Percentiles rank a stretch among this genome's conserved stretches.
Evolutionary conservation across 2,329 filamentous ascomycete species (phyloP).

Genomic region (Hymenoscyphus linearis): DNA sequence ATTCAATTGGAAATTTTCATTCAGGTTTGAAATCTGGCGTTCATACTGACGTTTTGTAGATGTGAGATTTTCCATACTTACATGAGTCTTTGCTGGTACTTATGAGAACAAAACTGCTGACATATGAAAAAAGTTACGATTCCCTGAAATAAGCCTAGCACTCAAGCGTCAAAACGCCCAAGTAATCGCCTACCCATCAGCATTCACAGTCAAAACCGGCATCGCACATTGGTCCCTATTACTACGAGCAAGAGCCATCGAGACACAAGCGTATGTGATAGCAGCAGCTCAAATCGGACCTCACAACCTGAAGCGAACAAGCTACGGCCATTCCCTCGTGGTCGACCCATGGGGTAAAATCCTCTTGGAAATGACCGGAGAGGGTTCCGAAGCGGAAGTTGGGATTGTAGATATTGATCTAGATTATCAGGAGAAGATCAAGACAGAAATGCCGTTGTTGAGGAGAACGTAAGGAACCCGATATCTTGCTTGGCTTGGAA

Average conservation of each 20-base stretch:
- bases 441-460: conserved; percentile 51
- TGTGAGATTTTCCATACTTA: conserved; percentile 33
- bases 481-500: not conserved
- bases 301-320: conserved; percentile 69
- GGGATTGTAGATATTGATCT: conserved; percentile 50
- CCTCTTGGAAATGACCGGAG: conserved; percentile 56
- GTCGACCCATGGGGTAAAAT: conserved; percentile 84
- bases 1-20: no score
- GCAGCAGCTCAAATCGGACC: conserved; percentile 77
- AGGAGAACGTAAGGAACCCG: conserved; percentile 38
- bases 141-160: conserved; percentile 67
- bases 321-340: conserved; percentile 82
- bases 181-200: conserved; percentile 79
- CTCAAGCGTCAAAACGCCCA: conserved; percentile 65
- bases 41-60: conserved; percentile 33
- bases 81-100: not conserved
- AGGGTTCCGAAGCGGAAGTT: conserved; percentile 39
- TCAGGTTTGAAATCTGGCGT: no score
- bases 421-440: conserved; percentile 44
- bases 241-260: conserved; percentile 75
- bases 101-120: no score
- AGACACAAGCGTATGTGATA: conserved; percentile 82
- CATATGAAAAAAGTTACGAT: conserved; percentile 54
- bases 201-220: conserved; percentile 84
- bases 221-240: conserved; percentile 80